phyloP scores from a whole-genome alignment of 116 monocot genomes.

The Dioscorea cayenensis region DNA sequence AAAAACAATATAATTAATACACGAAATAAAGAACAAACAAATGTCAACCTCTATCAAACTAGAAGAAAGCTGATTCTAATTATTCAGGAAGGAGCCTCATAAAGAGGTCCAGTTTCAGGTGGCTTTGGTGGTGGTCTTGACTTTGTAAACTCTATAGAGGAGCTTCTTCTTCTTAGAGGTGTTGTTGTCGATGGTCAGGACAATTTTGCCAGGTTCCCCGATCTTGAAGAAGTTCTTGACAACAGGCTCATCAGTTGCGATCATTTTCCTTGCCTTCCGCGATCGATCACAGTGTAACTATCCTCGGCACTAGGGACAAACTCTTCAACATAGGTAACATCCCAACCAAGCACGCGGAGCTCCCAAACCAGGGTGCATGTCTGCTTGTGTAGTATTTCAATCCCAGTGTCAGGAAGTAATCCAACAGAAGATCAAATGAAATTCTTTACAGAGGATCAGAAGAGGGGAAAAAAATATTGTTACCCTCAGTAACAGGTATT shows the following conservation, averaged over 20 bases:
- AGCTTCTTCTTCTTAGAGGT: conserved; percentile 61
- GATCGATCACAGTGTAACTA: conserved; percentile 27
- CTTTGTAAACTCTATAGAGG: conserved; percentile 52
- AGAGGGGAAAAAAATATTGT: background rate
- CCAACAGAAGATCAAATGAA: background rate
- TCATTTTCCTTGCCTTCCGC: conserved; percentile 20
- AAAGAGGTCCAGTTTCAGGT: background rate
- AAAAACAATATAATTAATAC: conserved; percentile 2
- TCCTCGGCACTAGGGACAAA: conserved; percentile 26
- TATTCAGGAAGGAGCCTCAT: background rate
- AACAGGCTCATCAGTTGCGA: conserved; percentile 13
- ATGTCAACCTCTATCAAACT: background rate
- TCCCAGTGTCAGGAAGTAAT: background rate
- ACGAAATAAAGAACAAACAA: background rate
- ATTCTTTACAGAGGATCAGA: background rate
- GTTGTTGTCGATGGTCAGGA: conserved; percentile 45
- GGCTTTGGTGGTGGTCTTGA: conserved; percentile 13
- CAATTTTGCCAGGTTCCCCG: conserved; percentile 52
- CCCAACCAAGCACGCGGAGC: conserved; percentile 65
- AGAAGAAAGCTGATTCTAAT: background rate
- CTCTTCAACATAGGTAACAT: conserved; percentile 52
- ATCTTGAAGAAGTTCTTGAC: conserved; percentile 24
- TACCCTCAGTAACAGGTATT: conserved; percentile 47
- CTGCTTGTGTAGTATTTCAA: conserved; percentile 13
- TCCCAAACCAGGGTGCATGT: conserved; percentile 48